Evolutionary conservation across 2,329 filamentous ascomycete species (phyloP), one percentile per base, ranked within the genome.

Genomic region (Cladophialophora carrionii): DNA sequence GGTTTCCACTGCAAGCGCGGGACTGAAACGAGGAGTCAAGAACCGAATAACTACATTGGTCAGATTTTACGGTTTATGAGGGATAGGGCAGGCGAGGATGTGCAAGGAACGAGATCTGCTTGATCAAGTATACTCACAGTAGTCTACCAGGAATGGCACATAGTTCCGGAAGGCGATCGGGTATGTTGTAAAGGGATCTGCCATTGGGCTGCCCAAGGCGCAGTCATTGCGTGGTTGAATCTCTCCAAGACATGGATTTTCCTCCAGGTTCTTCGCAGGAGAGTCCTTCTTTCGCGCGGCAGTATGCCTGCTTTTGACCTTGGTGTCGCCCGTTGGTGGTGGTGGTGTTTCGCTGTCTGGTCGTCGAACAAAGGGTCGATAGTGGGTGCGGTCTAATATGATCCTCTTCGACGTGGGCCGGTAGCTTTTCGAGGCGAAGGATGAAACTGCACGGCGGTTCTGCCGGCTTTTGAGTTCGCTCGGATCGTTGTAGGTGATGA

Each of bases 401-500:
- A 65, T 66, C 34, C 53, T 64, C 55, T 58, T 64, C 2, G 67
- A 65, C 4, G 64, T 69, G 22, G 62, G 61, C 4, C 67, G 57
- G 46, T 65, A 69, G 37, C 64, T 67, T 57, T 64, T 67, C 7
- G 67, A 69, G 8, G 64, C 67, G 34, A 67, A 62, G 2, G 67
- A 69, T 10, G 67, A 69, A 3, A 67, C 67, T 3, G 62, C 46
- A 7, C 62, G 61, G 20, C 67, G 64, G 32, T 69, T 67, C 31
- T 61, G 55, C 26, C 60, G 56, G 54, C 56, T 66, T 62, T 61
- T 64, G 51, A 66, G 49, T 26, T 69, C 64, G 37, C 31, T 53
- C 9, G 67, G 67, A 37, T 58, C 57, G 55, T 24, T 69, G 62
- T 67, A 69, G 9, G 67, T 68, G 57, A 69, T 67, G 62, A 69